These are phyloP conservation scores for Canavalia ensiformis DNA, from an alignment of 306 rosid genomes.

Conservation along the genomic window DNA sequence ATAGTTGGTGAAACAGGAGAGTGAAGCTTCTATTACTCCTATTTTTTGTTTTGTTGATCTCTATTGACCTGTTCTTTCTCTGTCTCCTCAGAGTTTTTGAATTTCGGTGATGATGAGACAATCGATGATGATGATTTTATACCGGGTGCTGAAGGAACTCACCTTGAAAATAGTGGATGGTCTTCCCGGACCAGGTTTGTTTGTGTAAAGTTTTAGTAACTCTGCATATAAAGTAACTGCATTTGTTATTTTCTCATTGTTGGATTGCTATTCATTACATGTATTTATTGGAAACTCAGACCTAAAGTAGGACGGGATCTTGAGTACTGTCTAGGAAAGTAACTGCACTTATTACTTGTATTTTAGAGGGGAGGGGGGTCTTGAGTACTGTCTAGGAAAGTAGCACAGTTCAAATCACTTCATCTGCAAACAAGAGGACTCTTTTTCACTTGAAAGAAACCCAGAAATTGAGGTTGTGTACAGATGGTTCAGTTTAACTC, in stretches of 20 bases:
- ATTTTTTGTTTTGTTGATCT: conserved; percentile 35
- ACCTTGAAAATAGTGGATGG: conserved; percentile 95
- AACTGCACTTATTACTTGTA: neutral
- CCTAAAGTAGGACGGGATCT: neutral
- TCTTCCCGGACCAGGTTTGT: conserved; percentile 96
- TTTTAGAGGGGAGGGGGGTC: neutral
- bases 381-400: neutral
- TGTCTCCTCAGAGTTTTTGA: conserved; percentile 78
- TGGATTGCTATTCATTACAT: conserved; percentile 19
- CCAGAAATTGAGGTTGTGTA: conserved; percentile 4
- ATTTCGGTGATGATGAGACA: conserved; percentile 87
- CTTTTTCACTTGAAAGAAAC: neutral
- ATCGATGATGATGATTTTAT: conserved; percentile 65
- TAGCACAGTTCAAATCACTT: neutral
- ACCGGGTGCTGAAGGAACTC: conserved; percentile 69
- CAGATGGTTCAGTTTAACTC: conserved; percentile 33
- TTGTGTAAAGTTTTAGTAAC: conserved; percentile 40
- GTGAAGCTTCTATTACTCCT: conserved; percentile 22
- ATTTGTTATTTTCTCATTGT: neutral
- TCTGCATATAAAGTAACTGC: conserved; percentile 27
- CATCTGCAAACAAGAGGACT: neutral
- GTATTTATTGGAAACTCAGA: neutral
- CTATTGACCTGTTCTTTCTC: conserved; percentile 16
- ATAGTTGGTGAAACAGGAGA: neutral
- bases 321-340: neutral